Evolutionary conservation across 805 yeast genomes (phyloP), one percentile per base, ranked within the genome.

Genomic region (Sungouiella blattae): DNA sequence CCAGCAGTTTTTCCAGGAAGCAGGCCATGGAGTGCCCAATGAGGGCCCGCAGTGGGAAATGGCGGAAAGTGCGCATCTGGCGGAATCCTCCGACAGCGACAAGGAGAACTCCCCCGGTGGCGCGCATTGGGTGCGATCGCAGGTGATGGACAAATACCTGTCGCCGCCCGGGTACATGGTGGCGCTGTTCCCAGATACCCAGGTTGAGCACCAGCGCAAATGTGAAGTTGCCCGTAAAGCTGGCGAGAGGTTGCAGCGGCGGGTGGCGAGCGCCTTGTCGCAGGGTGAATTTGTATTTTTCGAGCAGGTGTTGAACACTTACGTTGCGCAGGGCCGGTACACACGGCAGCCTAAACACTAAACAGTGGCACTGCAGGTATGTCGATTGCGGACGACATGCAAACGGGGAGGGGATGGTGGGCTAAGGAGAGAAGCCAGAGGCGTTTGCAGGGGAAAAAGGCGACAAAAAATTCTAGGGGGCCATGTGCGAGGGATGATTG

Each of bases 131-230:
- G 54, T 46, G 6, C 45, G 30, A 28, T 56, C 45, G 13, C 70
- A 64, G 44, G 43, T 62, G 6, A 61, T 53, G 46, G 68, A 63
- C 41, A 59, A 58, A 40, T 56, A 61, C 31, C 62, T 62, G 35
- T 56, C 64, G 4, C 70, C 70, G 2, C 68, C 69, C 2, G 69
- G 69, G 12, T 64, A 58, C 40, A 64, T 64, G 67, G 43, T 46
- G 13, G 62, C 64, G 14, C 66, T 60, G 29, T 64, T 64, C 35
- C 66, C 65, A 5, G 44, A 47, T 25, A 61, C 66, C 1, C 67
- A 62, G 35, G 69, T 64, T 36, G 49, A 37, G 14, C 30, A 21
- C 24, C 40, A 49, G 17, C 39, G 64, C 16, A 47, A 52, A 35
- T 37, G 39, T 8, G 28, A 50, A 6, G 44, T 52, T 8, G 43